A percentile compares a stretch with the other conserved stretches of the same genome.
Evolutionary conservation across 2,329 filamentous ascomycete genomes (phyloP).

Genomic region (Penicillium brasilianum): DNA sequence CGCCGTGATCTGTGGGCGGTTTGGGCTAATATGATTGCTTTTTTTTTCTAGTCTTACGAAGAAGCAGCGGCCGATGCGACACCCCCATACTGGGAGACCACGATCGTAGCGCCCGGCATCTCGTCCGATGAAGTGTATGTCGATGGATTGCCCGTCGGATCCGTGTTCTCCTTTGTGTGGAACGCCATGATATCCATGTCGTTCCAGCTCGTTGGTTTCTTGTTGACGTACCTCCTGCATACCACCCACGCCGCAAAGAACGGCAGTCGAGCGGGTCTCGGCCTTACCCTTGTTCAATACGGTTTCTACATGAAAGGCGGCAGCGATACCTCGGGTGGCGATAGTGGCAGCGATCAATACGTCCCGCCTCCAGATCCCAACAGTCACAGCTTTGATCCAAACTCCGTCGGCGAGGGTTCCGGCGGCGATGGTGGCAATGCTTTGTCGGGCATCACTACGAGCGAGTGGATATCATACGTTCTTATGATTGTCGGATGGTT

Average conservation of each 20-base stretch:
- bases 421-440: constrained; percentile 46
- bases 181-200: constrained; percentile 95
- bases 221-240: constrained; percentile 96
- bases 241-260: constrained; percentile 98
- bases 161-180: constrained; percentile 78
- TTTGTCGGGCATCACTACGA: constrained; percentile 67
- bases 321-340: constrained; percentile 47
- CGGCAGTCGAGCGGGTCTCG: constrained; percentile 89
- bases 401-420: constrained; percentile 60
- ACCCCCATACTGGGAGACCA: constrained; percentile 98
- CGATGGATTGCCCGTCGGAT: constrained; percentile 89
- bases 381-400: constrained; percentile 82
- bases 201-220: constrained; percentile 95
- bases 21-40: background rate
- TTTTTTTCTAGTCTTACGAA: constrained; percentile 77
- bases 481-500: constrained; percentile 99
- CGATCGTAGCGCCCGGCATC: constrained; percentile 89
- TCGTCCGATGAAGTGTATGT: constrained; percentile 96
- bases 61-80: constrained; percentile 96
- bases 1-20: background rate
- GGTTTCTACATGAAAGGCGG: constrained; percentile 90
- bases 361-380: constrained; percentile 84
- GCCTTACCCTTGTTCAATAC: constrained; percentile 93
- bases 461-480: constrained; percentile 88
- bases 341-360: constrained; percentile 47